Evolutionary conservation across 306 rosid species (phyloP), one percentile per base, ranked within the genome.

Genomic region (Pterocarpus santalinus): DNA sequence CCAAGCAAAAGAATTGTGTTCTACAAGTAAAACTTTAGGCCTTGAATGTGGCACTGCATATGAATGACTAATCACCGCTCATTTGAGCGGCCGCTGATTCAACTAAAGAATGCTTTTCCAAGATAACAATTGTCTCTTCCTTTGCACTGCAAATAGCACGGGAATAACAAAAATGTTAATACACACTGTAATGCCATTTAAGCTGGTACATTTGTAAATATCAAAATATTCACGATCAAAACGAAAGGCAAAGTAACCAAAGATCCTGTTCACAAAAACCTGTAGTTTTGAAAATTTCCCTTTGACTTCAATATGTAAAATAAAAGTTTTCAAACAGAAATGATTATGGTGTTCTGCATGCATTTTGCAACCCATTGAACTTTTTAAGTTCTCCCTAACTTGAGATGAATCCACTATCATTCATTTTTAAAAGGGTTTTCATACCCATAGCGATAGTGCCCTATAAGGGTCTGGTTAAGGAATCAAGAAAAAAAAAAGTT

Each of bases 101-200:
- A 78, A 85, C 85, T 2, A 91, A 81, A 78, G 87, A 82, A 89
- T 87, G 84, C 73, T 85, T 90, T 77, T 86, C 90, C 73, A 91
- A 91, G 65, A 93, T 89, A 43, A 84, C 85, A 68, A 85, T 57
- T 14, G 97, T 91, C 82, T 91, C 97, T 73, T 85, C 93, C 83
- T 73, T 89, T 35, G 97, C 94, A 69, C 97, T 91, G 89, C 82
- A 86, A 83, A 79, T 22, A 46, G 72, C 80, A 80, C 2, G 75
- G 12, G 51, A 74, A 86, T 55, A 17, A 70, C 33, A 64, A 56
- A 47, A 63, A 5, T n/a, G 72, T 82, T 65, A 81, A 80, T 62
- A 51, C 46, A 69, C 12, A 32, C 17, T 55, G 72, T 14, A 64
- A 71, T 12, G 49, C 16, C 33, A 79, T 53, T 68, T 5, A 60